Percentiles rank a stretch among this genome's conserved stretches.
These are phyloP conservation scores for Actinomucor elegans DNA, from an alignment of 371 early-diverging fungal species.

Conservation along the genomic window DNA sequence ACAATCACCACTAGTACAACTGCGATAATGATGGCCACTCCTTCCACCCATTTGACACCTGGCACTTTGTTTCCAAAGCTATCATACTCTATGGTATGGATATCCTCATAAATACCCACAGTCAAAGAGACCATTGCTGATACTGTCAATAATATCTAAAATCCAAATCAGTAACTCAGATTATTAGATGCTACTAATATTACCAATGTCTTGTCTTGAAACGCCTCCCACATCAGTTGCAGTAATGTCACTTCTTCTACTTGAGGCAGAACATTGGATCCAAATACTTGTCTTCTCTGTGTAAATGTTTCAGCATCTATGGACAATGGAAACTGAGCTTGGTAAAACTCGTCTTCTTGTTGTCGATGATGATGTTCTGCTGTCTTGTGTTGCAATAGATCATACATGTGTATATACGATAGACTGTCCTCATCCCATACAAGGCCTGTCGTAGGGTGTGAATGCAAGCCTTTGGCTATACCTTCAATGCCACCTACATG, in stretches of 20 bases:
- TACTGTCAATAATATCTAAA: conserved; percentile 64
- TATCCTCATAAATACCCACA: conserved; percentile 83
- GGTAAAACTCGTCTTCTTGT: not conserved
- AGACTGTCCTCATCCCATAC: conserved; percentile 11
- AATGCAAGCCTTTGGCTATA: conserved; percentile 55
- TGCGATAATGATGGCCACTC: conserved; percentile 71
- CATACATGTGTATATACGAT: conserved; percentile 13
- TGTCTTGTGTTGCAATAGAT: not conserved
- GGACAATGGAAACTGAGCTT: not conserved
- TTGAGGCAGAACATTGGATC: conserved; percentile 66
- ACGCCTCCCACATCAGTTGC: conserved; percentile 70
- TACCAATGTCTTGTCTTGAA: conserved; percentile 84
- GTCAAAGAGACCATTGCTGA: conserved; percentile 82
- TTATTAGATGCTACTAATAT: too few relatives aligned
- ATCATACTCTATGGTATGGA: conserved; percentile 28
- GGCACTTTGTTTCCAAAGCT: conserved; percentile 19
- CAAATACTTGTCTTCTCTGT: conserved; percentile 54
- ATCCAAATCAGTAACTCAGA: too few relatives aligned
- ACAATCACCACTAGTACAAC: conserved; percentile 76
- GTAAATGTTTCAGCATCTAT: conserved; percentile 14
- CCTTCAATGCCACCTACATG: conserved; percentile 49
- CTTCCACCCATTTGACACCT: conserved; percentile 67
- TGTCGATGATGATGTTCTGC: conserved; percentile 6
- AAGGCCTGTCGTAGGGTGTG: conserved; percentile 46
- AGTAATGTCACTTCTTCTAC: conserved; percentile 61